Percentiles rank a stretch among this genome's conserved stretches.
Conservation (phyloP, 2,329 filamentous ascomycete genomes). For the Metarhizium guizhouense region DNA sequence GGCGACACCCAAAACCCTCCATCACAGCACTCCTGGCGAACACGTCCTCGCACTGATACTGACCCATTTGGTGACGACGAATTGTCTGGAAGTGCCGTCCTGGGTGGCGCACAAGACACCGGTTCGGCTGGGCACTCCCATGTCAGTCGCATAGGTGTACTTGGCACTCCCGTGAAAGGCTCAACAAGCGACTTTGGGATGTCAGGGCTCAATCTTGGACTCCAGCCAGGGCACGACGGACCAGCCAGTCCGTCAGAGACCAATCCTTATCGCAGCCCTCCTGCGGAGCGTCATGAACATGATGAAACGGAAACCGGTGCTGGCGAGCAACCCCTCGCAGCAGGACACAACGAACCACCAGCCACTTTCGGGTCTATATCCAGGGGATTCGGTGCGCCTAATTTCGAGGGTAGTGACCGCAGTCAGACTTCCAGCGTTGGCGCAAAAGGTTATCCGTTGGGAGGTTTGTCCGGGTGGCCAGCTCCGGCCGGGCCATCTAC, state of each 20-base stretch:
- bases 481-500: conserved; percentile 47
- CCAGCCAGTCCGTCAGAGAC: conserved; percentile 88
- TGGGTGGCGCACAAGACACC: conserved; percentile 67
- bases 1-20: conserved; percentile 37
- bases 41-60: conserved; percentile 59
- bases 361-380: conserved; percentile 45
- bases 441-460: conserved; percentile 62
- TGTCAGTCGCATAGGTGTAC: conserved; percentile 28
- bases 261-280: conserved; percentile 90
- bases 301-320: conserved; percentile 47
- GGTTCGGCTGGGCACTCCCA: conserved; percentile 29
- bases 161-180: conserved; percentile 47
- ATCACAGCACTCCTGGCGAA: conserved; percentile 42
- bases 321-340: conserved; percentile 39
- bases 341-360: conserved; percentile 25
- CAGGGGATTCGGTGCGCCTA: conserved; percentile 40
- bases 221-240: conserved; percentile 52
- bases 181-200: conserved; percentile 53
- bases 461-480: conserved; percentile 54
- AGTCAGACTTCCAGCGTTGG: conserved; percentile 89
- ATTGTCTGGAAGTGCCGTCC: conserved; percentile 59
- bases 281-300: conserved; percentile 63
- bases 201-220: conserved; percentile 48
- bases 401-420: conserved; percentile 69
- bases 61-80: conserved; percentile 66